A percentile compares a stretch with the other conserved stretches of the same genome.
These are phyloP conservation scores for Candida manassasensis DNA, from an alignment of 805 yeast genomes.

Conservation along the genomic window DNA sequence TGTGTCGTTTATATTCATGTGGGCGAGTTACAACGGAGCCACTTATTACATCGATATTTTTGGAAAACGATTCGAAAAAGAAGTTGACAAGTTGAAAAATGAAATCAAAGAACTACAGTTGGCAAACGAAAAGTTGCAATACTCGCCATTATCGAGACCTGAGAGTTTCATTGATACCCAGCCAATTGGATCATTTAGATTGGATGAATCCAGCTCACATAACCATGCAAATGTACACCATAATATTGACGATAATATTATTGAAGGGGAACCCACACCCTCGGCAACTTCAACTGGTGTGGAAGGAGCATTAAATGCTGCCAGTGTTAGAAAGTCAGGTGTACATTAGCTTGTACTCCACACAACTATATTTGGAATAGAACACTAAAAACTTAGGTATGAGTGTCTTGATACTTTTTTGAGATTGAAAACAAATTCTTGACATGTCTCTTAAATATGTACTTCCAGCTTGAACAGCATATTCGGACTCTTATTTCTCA, in stretches of 20 bases:
- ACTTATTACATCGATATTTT: slow-evolving; percentile 89
- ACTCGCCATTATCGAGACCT: slow-evolving; percentile 15
- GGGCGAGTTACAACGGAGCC: slow-evolving; percentile 90
- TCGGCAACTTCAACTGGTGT: too few relatives aligned
- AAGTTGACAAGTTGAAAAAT: slow-evolving; percentile 62
- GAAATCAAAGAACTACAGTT: slow-evolving; percentile 67
- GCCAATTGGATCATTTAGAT: slow-evolving; percentile 3
- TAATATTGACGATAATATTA: too few relatives aligned
- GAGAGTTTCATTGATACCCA: slow-evolving; percentile 7
- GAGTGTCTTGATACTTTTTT: too few relatives aligned
- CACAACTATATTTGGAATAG: too few relatives aligned
- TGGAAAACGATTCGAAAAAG: slow-evolving; percentile 85
- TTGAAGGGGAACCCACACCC: too few relatives aligned
- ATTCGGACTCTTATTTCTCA: too few relatives aligned
- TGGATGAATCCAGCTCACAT: slow-evolving; percentile 2
- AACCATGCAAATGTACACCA: too few relatives aligned
- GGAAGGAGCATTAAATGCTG: background rate
- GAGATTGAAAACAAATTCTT: too few relatives aligned
- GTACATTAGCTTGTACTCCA: too few relatives aligned
- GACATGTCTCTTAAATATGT: too few relatives aligned
- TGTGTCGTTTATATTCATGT: slow-evolving; percentile 64
- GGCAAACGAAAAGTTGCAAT: slow-evolving; percentile 15
- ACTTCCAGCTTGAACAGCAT: too few relatives aligned
- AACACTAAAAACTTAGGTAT: too few relatives aligned
- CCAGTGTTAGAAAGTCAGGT: background rate